A percentile compares a stretch with the other conserved stretches of the same genome.
Conservation (phyloP, 192 early-diverging fungal genomes). For the Nowakowskiella sp. region DNA sequence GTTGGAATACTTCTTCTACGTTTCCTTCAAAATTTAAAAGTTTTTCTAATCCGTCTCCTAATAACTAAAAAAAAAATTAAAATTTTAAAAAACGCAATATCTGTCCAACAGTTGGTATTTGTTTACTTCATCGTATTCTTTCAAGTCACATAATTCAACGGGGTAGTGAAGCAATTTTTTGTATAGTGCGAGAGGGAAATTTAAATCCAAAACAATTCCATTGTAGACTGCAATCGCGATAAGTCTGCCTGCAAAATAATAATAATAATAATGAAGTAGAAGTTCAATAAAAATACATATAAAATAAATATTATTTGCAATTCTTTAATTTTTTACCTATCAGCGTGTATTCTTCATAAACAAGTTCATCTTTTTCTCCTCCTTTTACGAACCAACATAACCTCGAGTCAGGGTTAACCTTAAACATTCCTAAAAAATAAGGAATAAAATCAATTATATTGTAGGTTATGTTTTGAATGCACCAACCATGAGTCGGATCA, state of each 20-base stretch:
- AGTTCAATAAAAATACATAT: too few species aligned
- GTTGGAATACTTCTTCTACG: conserved; percentile 60
- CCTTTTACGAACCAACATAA: conserved; percentile 65
- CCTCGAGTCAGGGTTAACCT: conserved; percentile 58
- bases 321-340: too few species aligned
- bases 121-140: conserved; percentile 58
- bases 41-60: conserved; percentile 64
- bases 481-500: conserved; percentile 62
- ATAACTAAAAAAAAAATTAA: conserved; percentile 15
- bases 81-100: not conserved
- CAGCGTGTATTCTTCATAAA: conserved; percentile 69
- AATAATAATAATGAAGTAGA: not conserved
- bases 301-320: too few species aligned
- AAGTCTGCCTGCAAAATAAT: conserved; percentile 51
- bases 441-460: not conserved
- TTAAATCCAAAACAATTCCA: conserved; percentile 76
- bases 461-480: conserved; percentile 10
- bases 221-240: conserved; percentile 91
- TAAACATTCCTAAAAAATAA: conserved; percentile 14
- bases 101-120: not conserved
- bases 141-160: conserved; percentile 61
- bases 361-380: too few species aligned
- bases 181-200: conserved; percentile 71
- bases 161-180: conserved; percentile 70
- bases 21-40: conserved; percentile 61